Conservation (phyloP, 2,329 filamentous ascomycete genomes). For the Orbilia blumenaviensis region DNA sequence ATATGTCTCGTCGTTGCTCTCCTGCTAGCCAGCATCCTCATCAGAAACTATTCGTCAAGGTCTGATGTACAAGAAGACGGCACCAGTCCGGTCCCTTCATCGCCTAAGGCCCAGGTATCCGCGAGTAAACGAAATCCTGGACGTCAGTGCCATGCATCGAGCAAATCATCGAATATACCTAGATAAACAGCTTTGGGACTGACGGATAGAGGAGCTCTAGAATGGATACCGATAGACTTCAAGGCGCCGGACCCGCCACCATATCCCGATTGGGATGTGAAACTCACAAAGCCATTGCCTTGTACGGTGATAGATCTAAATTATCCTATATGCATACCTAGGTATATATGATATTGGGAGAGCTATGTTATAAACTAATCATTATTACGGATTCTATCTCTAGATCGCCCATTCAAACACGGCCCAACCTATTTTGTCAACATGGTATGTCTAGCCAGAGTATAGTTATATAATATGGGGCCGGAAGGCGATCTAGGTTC, state of each 20-base stretch:
- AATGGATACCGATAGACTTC: conserved; percentile 70
- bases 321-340: neutral
- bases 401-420: conserved; percentile 76
- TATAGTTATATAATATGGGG: neutral
- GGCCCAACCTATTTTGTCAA: conserved; percentile 66
- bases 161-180: neutral
- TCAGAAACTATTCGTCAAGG: neutral
- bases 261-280: conserved; percentile 75
- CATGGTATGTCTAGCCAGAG: conserved; percentile 1
- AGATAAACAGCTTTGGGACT: neutral
- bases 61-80: neutral
- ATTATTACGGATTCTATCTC: neutral
- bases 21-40: neutral
- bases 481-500: too few species aligned
- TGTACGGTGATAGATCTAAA: conserved; percentile 61
- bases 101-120: neutral
- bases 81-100: neutral
- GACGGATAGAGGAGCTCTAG: neutral
- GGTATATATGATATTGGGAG: neutral
- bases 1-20: conserved; percentile 13
- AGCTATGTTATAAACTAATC: neutral
- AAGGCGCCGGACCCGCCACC: conserved; percentile 69
- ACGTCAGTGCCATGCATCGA: neutral
- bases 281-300: conserved; percentile 75
- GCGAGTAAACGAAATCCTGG: conserved; percentile 11